A percentile compares a stretch with the other conserved stretches of the same genome.
Conservation (phyloP, 345 rosid species). For the Lepidium sativum region DNA sequence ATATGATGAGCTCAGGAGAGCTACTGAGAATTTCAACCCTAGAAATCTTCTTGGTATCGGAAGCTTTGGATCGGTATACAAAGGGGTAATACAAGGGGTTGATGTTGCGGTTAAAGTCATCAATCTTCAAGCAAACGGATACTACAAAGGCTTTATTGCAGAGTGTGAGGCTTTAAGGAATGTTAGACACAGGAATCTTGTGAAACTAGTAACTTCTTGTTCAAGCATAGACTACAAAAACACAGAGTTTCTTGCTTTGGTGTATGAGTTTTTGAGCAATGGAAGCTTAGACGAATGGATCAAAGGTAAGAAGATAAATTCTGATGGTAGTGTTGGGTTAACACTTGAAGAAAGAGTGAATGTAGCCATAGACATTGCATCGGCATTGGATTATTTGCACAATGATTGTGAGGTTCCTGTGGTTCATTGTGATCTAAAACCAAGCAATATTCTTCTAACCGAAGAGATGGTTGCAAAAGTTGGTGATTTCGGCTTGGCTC, state of each 20-base stretch:
- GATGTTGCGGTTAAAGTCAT: slow-evolving; percentile 39
- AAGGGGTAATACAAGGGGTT: slow-evolving; percentile 16
- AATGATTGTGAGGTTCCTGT: slow-evolving; percentile 37
- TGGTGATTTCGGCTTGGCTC: slow-evolving; percentile 50
- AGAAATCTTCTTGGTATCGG: slow-evolving; percentile 41
- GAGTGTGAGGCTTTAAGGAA: slow-evolving; percentile 45
- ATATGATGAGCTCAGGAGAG: slow-evolving; percentile 36
- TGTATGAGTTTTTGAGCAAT: slow-evolving; percentile 38
- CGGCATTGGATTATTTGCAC: slow-evolving; percentile 45
- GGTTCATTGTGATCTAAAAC: slow-evolving; percentile 47
- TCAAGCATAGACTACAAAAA: slow-evolving; percentile 36
- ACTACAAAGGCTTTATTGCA: slow-evolving; percentile 36
- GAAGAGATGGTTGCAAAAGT: slow-evolving; percentile 46
- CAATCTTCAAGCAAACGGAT: slow-evolving; percentile 26
- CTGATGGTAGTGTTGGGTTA: slow-evolving; percentile 28
- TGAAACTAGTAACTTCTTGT: slow-evolving; percentile 47
- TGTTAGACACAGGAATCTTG: slow-evolving; percentile 44
- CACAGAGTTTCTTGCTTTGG: slow-evolving; percentile 43
- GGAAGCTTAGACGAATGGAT: slow-evolving; percentile 50
- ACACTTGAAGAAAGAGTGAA: slow-evolving; percentile 37
- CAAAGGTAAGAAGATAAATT: slow-evolving; percentile 22
- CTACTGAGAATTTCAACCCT: slow-evolving; percentile 30
- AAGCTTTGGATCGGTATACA: slow-evolving; percentile 36
- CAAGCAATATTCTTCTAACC: slow-evolving; percentile 29
- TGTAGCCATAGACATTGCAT: slow-evolving; percentile 38